Conservation (phyloP, 2,329 filamentous ascomycete species). For the Sarocladium strictum region DNA sequence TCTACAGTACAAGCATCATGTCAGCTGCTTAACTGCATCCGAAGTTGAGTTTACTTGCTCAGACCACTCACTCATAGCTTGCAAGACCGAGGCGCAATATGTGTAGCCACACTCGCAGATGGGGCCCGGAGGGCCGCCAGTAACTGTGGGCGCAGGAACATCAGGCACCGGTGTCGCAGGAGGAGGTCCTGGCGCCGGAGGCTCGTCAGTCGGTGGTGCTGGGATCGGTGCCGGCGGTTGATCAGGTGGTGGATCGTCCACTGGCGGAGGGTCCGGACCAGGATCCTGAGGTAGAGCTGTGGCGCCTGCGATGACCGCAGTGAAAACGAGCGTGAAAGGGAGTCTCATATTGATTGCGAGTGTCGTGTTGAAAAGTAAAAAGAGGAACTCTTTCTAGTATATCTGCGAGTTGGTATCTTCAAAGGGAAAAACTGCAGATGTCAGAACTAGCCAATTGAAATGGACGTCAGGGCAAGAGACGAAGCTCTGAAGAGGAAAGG, state of each 20-base stretch:
- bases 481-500: not conserved
- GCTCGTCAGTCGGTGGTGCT: constrained; percentile 15
- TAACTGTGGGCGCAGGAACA: constrained; percentile 14
- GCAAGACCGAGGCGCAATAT: constrained; percentile 33
- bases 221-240: constrained; percentile 13
- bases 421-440: too few relatives aligned
- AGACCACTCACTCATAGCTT: constrained; percentile 27
- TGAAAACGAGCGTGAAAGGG: constrained; percentile 17
- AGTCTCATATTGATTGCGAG: constrained; percentile 21
- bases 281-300: constrained; percentile 10
- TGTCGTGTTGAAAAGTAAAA: not conserved
- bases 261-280: constrained; percentile 13
- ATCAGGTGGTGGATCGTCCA: constrained; percentile 10
- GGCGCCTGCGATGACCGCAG: too few relatives aligned
- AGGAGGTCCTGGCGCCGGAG: constrained; percentile 10
- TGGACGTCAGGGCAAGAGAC: not conserved
- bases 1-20: too few relatives aligned
- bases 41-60: too few relatives aligned
- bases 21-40: too few relatives aligned
- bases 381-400: too few relatives aligned
- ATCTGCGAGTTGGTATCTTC: too few relatives aligned
- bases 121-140: constrained; percentile 20
- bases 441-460: too few relatives aligned
- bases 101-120: constrained; percentile 36
- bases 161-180: constrained; percentile 10